Conservation (phyloP, 352 stramenopile genomes). For the Pythium dissimile region DNA sequence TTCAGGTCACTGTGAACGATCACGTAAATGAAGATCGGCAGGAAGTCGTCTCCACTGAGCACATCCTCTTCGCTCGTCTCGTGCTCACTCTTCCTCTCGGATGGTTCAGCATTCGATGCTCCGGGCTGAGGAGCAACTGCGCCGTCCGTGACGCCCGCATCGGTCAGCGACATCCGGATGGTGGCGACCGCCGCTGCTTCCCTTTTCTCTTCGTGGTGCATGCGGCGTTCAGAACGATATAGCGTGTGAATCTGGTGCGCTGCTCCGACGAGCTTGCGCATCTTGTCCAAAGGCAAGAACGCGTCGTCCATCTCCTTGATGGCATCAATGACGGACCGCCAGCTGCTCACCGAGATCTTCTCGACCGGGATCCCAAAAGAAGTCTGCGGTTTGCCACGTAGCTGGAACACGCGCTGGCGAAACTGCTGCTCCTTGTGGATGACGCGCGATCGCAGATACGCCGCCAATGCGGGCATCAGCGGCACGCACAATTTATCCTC, state of each 20-base stretch:
- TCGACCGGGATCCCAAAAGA: slow-evolving; percentile 78
- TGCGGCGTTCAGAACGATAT: slow-evolving; percentile 57
- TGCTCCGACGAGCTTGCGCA: slow-evolving; percentile 72
- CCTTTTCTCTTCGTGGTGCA: slow-evolving; percentile 22
- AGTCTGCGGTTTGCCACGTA: slow-evolving; percentile 71
- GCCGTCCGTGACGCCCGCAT: background rate
- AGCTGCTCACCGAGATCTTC: slow-evolving; percentile 79
- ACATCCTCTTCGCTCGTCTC: slow-evolving; percentile 50
- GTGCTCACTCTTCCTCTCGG: background rate
- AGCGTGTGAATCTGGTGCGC: slow-evolving; percentile 72
- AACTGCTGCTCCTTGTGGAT: slow-evolving; percentile 75
- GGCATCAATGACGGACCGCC: slow-evolving; percentile 61
- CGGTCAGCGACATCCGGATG: slow-evolving; percentile 8
- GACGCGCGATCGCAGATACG: slow-evolving; percentile 47
- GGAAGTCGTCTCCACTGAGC: slow-evolving; percentile 80
- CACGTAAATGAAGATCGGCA: slow-evolving; percentile 89
- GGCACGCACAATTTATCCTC: slow-evolving; percentile 81
- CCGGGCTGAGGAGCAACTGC: background rate
- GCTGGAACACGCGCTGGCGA: slow-evolving; percentile 51
- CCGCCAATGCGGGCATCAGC: slow-evolving; percentile 54
- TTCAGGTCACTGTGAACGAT: slow-evolving; percentile 79
- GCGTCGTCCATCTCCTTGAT: slow-evolving; percentile 83
- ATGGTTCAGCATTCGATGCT: background rate
- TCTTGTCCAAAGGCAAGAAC: slow-evolving; percentile 79
- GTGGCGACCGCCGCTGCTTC: background rate